Evolutionary conservation across 345 rosid species (phyloP), one percentile per base, ranked within the genome.

Genomic region (Garcia nutans): DNA sequence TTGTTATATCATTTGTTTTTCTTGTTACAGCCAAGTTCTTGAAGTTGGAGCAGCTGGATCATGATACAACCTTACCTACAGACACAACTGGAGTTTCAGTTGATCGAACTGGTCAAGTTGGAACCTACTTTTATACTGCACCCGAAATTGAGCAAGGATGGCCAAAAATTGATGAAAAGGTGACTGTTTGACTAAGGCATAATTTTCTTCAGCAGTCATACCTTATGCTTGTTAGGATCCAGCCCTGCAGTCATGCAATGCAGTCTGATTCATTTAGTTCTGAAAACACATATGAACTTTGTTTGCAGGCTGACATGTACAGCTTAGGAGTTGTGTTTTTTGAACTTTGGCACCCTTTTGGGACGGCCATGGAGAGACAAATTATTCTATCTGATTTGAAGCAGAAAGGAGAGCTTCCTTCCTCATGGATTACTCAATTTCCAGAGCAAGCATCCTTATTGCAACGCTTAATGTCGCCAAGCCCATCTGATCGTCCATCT

Each of bases 141-240:
- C 99, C 99, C 67, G 99, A 95, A 86, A 95, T 95, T 80, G 99
- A 95, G 84, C 99, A 95, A 83, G 88, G 90, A 42, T 95, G 99
- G 99, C 97, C 99, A 67, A 95, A 90, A 87, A 93, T 95, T 79
- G 96, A 95, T 85, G 99, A 95, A 84, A 95, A 91, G 97, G 99
- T 95, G 56, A 77, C 77, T 73, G 22, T 63, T 61, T 80, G 55
- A 73, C 70, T 69, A 42, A 59, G 26, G 31, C 59, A 60, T 69
- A 12, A 78, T 63, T 52, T 78, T 78, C 72, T 77, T 60, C 41
- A 22, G 65, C 22, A 61, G 70, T 52, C 65, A 52, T 63, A 31
- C 54, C 12, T 71, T 70, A 6, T 52, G 58, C 65, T 70, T 76
- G 66, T 70, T 49, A 10, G 54, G 54, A 45, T 76, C 9, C 37